A percentile compares a stretch with the other conserved stretches of the same genome.
These are phyloP conservation scores for Pseudogymnoascus sp. DNA, from an alignment of 2,329 filamentous ascomycete species.

Conservation along the genomic window DNA sequence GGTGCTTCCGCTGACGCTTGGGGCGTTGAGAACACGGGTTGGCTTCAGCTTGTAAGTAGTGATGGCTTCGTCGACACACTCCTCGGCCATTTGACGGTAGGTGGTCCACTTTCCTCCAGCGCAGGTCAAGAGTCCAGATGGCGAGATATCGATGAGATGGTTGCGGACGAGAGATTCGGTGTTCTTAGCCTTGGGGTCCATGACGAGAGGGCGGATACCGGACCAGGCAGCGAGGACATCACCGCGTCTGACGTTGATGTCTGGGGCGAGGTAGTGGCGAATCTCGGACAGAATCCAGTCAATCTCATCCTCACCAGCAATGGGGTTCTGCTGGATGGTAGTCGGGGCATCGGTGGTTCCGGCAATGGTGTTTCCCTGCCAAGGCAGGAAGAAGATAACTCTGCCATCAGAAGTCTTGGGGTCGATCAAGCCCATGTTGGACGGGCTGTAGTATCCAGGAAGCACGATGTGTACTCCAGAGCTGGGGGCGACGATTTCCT, in stretches of 20 bases:
- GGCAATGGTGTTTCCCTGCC: slow-evolving; percentile 83
- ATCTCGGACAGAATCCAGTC: slow-evolving; percentile 78
- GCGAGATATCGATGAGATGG: slow-evolving; percentile 67
- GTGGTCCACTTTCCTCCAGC: slow-evolving; percentile 86
- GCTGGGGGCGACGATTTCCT: slow-evolving; percentile 72
- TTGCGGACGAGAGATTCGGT: slow-evolving; percentile 79
- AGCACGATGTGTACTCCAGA: slow-evolving; percentile 78
- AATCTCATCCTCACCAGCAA: slow-evolving; percentile 74
- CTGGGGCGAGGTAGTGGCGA: slow-evolving; percentile 67
- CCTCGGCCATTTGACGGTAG: slow-evolving; percentile 82
- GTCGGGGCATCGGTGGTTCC: slow-evolving; percentile 75
- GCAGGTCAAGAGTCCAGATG: slow-evolving; percentile 70
- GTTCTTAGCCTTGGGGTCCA: slow-evolving; percentile 72
- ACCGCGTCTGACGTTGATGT: slow-evolving; percentile 71
- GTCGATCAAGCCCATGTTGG: slow-evolving; percentile 77
- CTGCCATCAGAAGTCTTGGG: slow-evolving; percentile 75
- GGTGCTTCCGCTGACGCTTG: slow-evolving; percentile 61
- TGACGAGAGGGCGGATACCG: slow-evolving; percentile 73
- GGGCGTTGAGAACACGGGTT: slow-evolving; percentile 46
- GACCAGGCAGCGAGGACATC: slow-evolving; percentile 82
- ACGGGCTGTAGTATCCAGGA: slow-evolving; percentile 73
- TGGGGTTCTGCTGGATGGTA: slow-evolving; percentile 59
- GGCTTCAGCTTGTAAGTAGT: slow-evolving; percentile 55
- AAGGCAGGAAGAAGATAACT: slow-evolving; percentile 83
- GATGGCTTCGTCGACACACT: slow-evolving; percentile 72